Evolutionary conservation across 495 filamentous ascomycete genomes (phyloP).

Genomic region (Penicillium soppii): DNA sequence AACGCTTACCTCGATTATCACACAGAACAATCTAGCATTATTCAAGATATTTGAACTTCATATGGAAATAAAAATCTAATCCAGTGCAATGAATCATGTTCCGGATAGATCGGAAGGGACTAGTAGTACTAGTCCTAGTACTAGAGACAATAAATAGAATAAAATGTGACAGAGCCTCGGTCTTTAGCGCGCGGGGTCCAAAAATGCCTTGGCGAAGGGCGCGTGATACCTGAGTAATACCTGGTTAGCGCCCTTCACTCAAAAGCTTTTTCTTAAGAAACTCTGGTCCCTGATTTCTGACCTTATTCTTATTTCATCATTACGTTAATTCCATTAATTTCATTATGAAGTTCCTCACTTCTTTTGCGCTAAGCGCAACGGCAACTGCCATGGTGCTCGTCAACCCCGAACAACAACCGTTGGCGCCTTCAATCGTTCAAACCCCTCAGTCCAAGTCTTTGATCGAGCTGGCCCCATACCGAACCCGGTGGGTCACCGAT

Average conservation of each 20-base stretch:
- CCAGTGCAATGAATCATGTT: not conserved
- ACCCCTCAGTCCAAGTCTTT: conserved; percentile 58
- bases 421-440: conserved; percentile 33
- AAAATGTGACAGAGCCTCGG: conserved; percentile 8
- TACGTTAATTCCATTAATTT: not conserved
- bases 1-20: no score
- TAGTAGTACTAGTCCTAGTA: no score
- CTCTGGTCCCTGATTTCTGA: not conserved
- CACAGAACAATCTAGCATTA: no score
- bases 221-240: conserved; percentile 13
- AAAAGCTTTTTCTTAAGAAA: conserved; percentile 4
- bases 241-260: not conserved
- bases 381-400: conserved; percentile 32
- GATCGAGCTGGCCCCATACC: conserved; percentile 84
- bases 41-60: not conserved
- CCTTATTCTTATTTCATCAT: conserved; percentile 1
- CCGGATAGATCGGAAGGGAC: not conserved
- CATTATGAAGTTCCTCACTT: conserved; percentile 32
- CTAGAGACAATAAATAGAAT: no score
- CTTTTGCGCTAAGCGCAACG: conserved; percentile 34
- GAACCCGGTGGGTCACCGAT: conserved; percentile 83
- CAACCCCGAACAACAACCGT: conserved; percentile 37
- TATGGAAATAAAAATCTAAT: not conserved
- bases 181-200: conserved; percentile 17
- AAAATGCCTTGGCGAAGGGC: conserved; percentile 22